phyloP scores from a whole-genome alignment of 257 asterid species.

The Coffea eugenioides region DNA sequence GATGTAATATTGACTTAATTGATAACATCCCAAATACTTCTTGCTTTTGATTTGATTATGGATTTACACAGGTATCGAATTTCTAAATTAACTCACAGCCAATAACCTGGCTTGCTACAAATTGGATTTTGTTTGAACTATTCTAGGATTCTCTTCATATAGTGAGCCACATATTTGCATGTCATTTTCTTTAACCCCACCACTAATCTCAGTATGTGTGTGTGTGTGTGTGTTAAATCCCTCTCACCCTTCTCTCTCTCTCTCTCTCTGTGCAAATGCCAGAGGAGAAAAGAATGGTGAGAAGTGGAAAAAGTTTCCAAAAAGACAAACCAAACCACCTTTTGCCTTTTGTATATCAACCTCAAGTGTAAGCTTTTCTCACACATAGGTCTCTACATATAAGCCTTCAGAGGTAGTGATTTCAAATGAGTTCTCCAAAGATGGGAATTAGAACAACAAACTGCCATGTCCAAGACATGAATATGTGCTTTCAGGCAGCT shows the following conservation, averaged over 20 bases:
- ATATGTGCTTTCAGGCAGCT: slow-evolving; percentile 40
- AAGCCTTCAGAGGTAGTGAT: slow-evolving; percentile 31
- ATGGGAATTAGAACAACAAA: slow-evolving; percentile 33
- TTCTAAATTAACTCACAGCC: slow-evolving; percentile 8
- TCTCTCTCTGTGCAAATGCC: slow-evolving; percentile 17
- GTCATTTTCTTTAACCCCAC: slow-evolving; percentile 65
- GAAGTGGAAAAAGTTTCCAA: slow-evolving; percentile 34
- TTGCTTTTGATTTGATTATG: slow-evolving; percentile 2
- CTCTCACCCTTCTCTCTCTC: slow-evolving; percentile 6
- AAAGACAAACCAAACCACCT: slow-evolving; percentile 62
- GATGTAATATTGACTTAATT: not conserved
- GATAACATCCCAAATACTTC: not conserved
- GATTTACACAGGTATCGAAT: not conserved
- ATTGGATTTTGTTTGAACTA: slow-evolving; percentile 16
- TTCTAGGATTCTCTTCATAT: slow-evolving; percentile 49
- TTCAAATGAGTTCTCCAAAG: slow-evolving; percentile 16
- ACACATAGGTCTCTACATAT: slow-evolving; percentile 50
- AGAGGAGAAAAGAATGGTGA: slow-evolving; percentile 14
- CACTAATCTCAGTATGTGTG: slow-evolving; percentile 36
- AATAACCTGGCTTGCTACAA: not conserved
- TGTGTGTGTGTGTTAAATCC: slow-evolving; percentile 10
- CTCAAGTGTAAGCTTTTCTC: slow-evolving; percentile 50
- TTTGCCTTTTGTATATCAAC: slow-evolving; percentile 38
- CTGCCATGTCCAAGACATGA: slow-evolving; percentile 42
- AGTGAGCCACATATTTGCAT: slow-evolving; percentile 41